phyloP scores from a whole-genome alignment of 1,284 basidiomycete species.

The Cryptococcus sp. region DNA sequence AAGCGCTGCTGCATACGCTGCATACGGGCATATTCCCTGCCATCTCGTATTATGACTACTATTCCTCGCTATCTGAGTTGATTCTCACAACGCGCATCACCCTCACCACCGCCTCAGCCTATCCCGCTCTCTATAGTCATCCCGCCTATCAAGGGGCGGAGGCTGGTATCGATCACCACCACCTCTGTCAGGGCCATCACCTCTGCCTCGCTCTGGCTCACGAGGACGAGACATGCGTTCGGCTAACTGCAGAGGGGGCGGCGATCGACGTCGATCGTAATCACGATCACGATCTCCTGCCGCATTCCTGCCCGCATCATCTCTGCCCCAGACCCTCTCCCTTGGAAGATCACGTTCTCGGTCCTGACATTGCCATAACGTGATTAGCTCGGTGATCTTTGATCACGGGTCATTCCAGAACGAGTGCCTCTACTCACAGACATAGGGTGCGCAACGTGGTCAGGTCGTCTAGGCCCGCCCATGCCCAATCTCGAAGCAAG shows the following conservation, averaged over 20 bases:
- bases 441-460: constrained; percentile 60
- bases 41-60: too few species aligned
- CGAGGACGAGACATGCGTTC: not conserved
- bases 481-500: constrained; percentile 75
- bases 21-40: too few species aligned
- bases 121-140: too few species aligned
- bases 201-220: too few species aligned
- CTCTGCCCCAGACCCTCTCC: not conserved
- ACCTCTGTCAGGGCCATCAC: too few species aligned
- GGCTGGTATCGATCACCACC: too few species aligned
- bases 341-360: constrained; percentile 61
- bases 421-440: constrained; percentile 6
- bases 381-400: constrained; percentile 67
- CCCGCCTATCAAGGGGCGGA: too few species aligned
- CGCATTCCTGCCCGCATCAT: not conserved
- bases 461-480: constrained; percentile 71
- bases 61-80: too few species aligned
- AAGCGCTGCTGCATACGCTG: too few species aligned
- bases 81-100: too few species aligned
- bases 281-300: not conserved
- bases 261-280: constrained; percentile 61
- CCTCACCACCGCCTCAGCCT: too few species aligned
- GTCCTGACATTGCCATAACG: not conserved
- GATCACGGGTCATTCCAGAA: constrained; percentile 37
- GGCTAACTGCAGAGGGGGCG: constrained; percentile 74